Conservation (phyloP, 179 eudicot species). For the Sideroxylon spinosum region DNA sequence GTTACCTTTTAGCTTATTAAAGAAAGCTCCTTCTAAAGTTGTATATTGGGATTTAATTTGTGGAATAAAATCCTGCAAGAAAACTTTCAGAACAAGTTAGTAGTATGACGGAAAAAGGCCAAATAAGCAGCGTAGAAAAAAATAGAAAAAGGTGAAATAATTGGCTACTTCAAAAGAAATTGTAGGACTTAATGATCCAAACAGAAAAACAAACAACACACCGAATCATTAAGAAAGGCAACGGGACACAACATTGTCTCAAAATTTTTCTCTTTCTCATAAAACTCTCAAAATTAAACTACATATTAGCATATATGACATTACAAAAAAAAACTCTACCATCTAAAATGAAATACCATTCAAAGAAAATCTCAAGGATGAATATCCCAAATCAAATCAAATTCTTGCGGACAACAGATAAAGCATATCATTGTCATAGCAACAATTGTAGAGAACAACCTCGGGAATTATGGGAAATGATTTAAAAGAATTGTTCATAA, state of each 20-base stretch:
- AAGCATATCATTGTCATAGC: neutral
- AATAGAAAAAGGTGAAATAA: neutral
- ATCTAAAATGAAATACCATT: neutral
- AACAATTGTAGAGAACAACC: neutral
- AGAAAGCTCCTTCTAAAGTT: constrained; percentile 53
- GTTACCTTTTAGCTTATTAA: constrained; percentile 56
- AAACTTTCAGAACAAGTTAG: constrained; percentile 9
- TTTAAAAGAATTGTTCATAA: neutral
- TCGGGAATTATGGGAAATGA: neutral
- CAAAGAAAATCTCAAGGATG: neutral
- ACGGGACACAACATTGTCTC: neutral
- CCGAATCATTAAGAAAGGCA: neutral
- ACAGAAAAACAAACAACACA: neutral
- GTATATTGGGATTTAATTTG: constrained; percentile 32
- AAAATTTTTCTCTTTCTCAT: neutral
- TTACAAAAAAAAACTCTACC: neutral
- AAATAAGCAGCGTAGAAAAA: neutral
- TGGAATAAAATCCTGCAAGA: constrained; percentile 56
- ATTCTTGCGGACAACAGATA: neutral
- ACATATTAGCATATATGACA: neutral
- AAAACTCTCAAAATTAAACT: neutral
- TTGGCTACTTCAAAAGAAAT: neutral
- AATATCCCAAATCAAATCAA: neutral
- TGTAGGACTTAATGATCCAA: neutral
- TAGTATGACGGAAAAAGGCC: neutral